Evolutionary conservation across 768 basidiomycete species (phyloP).

Genomic region (Suillus sp.): DNA sequence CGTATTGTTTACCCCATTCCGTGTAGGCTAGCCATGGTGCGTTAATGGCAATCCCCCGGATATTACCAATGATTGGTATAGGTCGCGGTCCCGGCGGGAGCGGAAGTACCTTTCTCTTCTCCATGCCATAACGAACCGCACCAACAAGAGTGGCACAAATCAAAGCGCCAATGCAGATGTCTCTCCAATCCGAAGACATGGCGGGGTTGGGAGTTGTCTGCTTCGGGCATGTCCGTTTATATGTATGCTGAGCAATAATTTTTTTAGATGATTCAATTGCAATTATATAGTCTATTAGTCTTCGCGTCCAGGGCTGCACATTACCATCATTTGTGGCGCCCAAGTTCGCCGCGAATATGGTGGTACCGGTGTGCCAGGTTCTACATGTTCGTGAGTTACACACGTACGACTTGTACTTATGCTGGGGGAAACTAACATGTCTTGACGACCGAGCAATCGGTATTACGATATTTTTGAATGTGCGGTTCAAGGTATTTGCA

Average conservation of each 20-base stretch:
- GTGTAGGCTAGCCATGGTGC: conserved; percentile 26
- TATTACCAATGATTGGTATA: conserved; percentile 24
- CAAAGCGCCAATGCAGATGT: conserved; percentile 16
- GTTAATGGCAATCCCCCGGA: conserved; percentile 16
- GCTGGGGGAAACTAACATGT: not conserved
- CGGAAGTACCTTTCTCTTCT: conserved; percentile 13
- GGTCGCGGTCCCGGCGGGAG: conserved; percentile 26
- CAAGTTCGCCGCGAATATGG: not conserved
- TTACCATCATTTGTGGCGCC: not conserved
- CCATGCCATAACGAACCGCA: conserved; percentile 8
- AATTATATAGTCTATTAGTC: not conserved
- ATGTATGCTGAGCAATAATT: not conserved
- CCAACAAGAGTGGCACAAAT: conserved; percentile 16
- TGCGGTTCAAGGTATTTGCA: not conserved
- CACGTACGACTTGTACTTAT: not conserved
- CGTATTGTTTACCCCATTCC: conserved; percentile 23
- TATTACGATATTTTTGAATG: not conserved
- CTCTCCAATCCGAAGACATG: conserved; percentile 14
- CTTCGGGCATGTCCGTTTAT: conserved; percentile 1
- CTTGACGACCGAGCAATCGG: not conserved
- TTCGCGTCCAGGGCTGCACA: not conserved
- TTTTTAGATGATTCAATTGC: not conserved
- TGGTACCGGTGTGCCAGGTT: too few relatives aligned
- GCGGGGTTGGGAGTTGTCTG: not conserved
- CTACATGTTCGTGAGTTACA: not conserved